Evolutionary conservation across 2,329 filamentous ascomycete genomes (phyloP), one percentile per base, ranked within the genome.

Genomic region (Aspergillus carbonarius): DNA sequence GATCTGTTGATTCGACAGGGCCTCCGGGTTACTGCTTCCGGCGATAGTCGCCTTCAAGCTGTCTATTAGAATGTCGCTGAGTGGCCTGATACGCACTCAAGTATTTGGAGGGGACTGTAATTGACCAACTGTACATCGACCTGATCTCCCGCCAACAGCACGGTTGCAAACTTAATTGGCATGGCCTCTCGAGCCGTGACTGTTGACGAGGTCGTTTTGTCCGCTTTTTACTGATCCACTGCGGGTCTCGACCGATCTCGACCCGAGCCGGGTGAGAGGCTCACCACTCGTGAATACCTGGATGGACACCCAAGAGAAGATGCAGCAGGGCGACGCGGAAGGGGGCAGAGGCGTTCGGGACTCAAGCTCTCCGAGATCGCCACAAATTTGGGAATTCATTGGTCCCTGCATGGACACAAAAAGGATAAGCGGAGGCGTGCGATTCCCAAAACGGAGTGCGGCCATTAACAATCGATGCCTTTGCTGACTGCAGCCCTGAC

Each of bases 401-500:
- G 12, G 37, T 40, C 13, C 12, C 13, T 51, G 32, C 30, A 18
- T 30, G 13, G 20, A 37, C 51, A 42, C 39, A 17, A 44, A 30
- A 32, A 44, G 25, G n/a, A 32, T 34, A 44, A 20, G 39, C 13
- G 18, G 51, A 54, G 32, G 51, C 51, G 44, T 20, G 17, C 6
- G 18, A 30, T 34, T 40, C 39, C 51, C 23, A 32, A 54, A 54
- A 34, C 40, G 51, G 51, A 20, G 30, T 30, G 37, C 37, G 12
- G 32, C 49, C 37, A 23, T 40, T 37, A 34, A n/a, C 42, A 25
- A 17, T 20, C 18, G 37, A 39, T 44, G 37, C 32, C 39, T 18
- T 17, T 25, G 25, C 40, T 54, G 51, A 42, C 51, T 44, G 51
- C 51, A 54, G 51, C 44, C 37, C 32, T 23, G 51, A 54, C 25